Conservation (phyloP, 148 eudicot genomes). For the Rhododendron williamsianum region DNA sequence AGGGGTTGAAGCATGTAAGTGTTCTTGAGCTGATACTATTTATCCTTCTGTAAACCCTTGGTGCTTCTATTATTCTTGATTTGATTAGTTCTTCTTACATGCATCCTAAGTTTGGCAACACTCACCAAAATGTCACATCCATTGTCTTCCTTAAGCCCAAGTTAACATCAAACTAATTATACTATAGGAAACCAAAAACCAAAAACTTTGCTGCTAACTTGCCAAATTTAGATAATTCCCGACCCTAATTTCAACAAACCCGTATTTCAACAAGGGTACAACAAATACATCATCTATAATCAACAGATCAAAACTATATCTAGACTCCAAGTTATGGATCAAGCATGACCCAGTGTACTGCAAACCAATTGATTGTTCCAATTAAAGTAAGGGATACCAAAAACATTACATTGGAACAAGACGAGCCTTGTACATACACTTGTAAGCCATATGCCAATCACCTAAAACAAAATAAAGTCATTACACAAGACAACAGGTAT, state of each 20-base stretch:
- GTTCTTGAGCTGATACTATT: not conserved
- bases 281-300: not conserved
- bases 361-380: not conserved
- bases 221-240: too few species aligned
- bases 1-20: slow-evolving; percentile 89
- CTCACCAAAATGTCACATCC: too few species aligned
- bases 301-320: not conserved
- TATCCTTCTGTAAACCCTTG: not conserved
- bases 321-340: not conserved
- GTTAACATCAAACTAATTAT: too few species aligned
- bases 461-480: slow-evolving; percentile 38
- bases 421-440: slow-evolving; percentile 76
- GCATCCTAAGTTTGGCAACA: not conserved
- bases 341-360: not conserved
- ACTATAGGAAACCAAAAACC: too few species aligned
- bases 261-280: not conserved
- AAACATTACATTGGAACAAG: slow-evolving; percentile 38
- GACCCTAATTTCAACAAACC: not conserved
- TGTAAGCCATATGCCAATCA: slow-evolving; percentile 98
- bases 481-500: not conserved
- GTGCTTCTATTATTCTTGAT: not conserved
- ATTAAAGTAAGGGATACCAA: not conserved
- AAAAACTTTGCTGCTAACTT: too few species aligned
- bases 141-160: too few species aligned
- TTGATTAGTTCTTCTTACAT: not conserved